A percentile compares a stretch with the other conserved stretches of the same genome.
Evolutionary conservation across 176 grass and related monocot genomes (phyloP).

Genomic region (Saccharum spontaneum): DNA sequence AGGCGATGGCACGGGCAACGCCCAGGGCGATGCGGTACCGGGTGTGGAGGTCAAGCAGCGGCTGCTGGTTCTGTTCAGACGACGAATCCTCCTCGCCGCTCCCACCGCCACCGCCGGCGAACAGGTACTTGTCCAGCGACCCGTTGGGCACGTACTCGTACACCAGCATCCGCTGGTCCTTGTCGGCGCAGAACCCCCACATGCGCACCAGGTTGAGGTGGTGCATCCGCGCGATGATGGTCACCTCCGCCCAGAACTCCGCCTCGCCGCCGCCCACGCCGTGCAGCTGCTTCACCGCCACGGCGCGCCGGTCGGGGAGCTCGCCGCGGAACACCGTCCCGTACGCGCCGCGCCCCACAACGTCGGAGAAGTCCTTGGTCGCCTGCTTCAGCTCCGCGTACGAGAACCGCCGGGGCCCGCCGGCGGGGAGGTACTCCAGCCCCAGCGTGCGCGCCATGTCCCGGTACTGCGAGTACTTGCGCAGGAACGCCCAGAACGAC

Average conservation of each 20-base stretch:
- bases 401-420: conserved; percentile 80
- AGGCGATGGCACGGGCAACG: conserved; percentile 78
- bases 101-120: background rate
- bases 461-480: conserved; percentile 93
- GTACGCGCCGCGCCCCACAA: conserved; percentile 74
- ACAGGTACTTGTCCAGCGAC: conserved; percentile 91
- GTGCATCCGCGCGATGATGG: conserved; percentile 94
- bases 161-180: conserved; percentile 85
- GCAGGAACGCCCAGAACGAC: conserved; percentile 94
- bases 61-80: background rate
- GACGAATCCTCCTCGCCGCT: background rate
- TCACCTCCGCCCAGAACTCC: conserved; percentile 97
- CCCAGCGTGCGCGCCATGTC: conserved; percentile 92
- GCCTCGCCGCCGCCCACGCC: conserved; percentile 78
- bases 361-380: conserved; percentile 82
- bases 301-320: conserved; percentile 71
- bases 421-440: conserved; percentile 76
- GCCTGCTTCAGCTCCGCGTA: conserved; percentile 87
- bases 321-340: conserved; percentile 78
- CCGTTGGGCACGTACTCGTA: conserved; percentile 96
- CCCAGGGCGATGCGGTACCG: conserved; percentile 84
- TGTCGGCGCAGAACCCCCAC: conserved; percentile 97
- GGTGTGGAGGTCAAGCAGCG: conserved; percentile 67
- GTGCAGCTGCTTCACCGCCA: conserved; percentile 84
- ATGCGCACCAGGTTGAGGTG: conserved; percentile 94